These are phyloP conservation scores for Fusarium sp. DNA, from an alignment of 2,329 filamentous ascomycete genomes.

Conservation along the genomic window DNA sequence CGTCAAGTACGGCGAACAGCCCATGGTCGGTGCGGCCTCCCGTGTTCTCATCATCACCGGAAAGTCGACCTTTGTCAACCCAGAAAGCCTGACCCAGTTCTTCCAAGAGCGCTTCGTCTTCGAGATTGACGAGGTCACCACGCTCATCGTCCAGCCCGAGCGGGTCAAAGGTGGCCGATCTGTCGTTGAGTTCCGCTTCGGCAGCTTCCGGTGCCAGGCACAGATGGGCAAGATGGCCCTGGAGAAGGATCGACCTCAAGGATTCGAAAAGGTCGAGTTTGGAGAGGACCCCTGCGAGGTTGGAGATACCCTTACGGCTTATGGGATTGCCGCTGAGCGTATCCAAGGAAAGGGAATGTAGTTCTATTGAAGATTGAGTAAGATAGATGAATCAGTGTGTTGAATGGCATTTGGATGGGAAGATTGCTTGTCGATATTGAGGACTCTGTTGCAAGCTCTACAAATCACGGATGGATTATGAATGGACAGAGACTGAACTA, in stretches of 20 bases:
- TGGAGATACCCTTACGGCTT: conserved; percentile 50
- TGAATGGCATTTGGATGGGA: conserved; percentile 5
- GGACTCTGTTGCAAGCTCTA: neutral
- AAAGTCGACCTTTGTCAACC: conserved; percentile 58
- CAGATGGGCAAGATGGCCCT: conserved; percentile 60
- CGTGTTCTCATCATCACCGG: conserved; percentile 66
- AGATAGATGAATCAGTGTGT: neutral
- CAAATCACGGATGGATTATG: neutral
- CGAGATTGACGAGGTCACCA: conserved; percentile 59
- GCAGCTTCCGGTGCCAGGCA: conserved; percentile 67
- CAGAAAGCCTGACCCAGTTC: conserved; percentile 53
- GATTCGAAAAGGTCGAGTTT: conserved; percentile 56
- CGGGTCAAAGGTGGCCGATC: conserved; percentile 40
- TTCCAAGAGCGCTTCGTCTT: conserved; percentile 60
- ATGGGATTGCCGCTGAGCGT: conserved; percentile 50
- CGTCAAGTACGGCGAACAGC: conserved; percentile 56
- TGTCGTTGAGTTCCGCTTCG: conserved; percentile 65
- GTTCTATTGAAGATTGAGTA: neutral
- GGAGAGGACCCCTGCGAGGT: conserved; percentile 55
- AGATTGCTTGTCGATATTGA: conserved; percentile 11
- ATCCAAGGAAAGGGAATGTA: conserved; percentile 52
- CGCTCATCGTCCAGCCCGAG: conserved; percentile 45
- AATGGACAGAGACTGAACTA: neutral
- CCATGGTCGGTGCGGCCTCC: conserved; percentile 50
- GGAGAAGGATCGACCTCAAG: conserved; percentile 51